Percentiles rank a stretch among this genome's conserved stretches.
Conservation (phyloP, 306 rosid genomes). For the Luffa acutangula region DNA sequence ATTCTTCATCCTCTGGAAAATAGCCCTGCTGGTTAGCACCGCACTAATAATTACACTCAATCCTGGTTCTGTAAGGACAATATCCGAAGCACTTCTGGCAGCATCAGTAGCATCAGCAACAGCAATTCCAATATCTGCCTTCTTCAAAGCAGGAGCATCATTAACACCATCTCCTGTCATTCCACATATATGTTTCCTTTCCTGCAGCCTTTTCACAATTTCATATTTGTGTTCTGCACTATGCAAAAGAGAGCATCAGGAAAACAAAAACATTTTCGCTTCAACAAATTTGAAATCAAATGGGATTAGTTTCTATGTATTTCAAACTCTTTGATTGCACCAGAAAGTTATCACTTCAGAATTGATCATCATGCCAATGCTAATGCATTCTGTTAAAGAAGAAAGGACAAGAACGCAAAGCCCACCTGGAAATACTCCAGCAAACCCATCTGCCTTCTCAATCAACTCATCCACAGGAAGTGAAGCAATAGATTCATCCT, state of each 20-base stretch:
- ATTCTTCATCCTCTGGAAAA: constrained; percentile 98
- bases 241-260: constrained; percentile 5
- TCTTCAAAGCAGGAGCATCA: constrained; percentile 95
- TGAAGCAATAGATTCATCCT: constrained; percentile 72
- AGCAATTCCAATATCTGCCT: constrained; percentile 96
- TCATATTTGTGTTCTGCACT: constrained; percentile 89
- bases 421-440: constrained; percentile 97
- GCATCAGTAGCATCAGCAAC: constrained; percentile 99
- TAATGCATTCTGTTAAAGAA: not conserved
- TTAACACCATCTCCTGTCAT: constrained; percentile 99
- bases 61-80: constrained; percentile 97
- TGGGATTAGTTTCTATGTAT: not conserved
- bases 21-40: constrained; percentile 95
- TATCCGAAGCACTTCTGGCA: constrained; percentile 95
- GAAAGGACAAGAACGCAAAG: not conserved
- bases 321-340: not conserved
- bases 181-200: constrained; percentile 94
- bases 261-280: not conserved
- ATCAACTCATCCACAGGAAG: constrained; percentile 96
- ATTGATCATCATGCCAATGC: not conserved
- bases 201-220: constrained; percentile 85
- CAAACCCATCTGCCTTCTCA: constrained; percentile 98
- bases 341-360: not conserved
- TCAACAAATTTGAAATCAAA: not conserved
- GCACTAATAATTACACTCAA: constrained; percentile 94